Evolutionary conservation across 345 rosid species (phyloP).

Genomic region (Boechera divaricarpa): DNA sequence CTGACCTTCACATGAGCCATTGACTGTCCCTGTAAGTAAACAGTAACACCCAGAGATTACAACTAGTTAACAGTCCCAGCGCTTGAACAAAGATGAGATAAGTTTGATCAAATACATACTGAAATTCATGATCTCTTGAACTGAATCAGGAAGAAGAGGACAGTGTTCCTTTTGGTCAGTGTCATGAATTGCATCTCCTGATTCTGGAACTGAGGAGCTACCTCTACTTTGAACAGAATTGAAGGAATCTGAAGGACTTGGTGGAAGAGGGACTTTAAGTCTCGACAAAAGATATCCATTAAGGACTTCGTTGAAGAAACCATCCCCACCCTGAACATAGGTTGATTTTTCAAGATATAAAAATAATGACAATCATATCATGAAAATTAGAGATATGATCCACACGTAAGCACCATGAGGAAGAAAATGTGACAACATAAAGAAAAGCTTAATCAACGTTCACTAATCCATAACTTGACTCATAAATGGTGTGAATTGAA

Average conservation of each 20-base stretch:
- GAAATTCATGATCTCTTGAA: slow-evolving; percentile 48
- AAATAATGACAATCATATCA: background rate
- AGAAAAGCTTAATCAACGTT: slow-evolving; percentile 24
- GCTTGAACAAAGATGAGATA: slow-evolving; percentile 27
- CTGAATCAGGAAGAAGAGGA: slow-evolving; percentile 57
- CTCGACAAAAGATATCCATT: slow-evolving; percentile 84
- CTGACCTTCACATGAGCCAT: slow-evolving; percentile 55
- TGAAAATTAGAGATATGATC: slow-evolving; percentile 7
- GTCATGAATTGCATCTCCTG: slow-evolving; percentile 48
- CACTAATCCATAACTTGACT: slow-evolving; percentile 23
- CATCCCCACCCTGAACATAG: slow-evolving; percentile 85
- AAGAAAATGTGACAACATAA: slow-evolving; percentile 18
- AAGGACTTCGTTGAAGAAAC: slow-evolving; percentile 91
- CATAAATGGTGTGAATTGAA: slow-evolving; percentile 1
- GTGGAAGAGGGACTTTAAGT: slow-evolving; percentile 84
- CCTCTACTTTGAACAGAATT: slow-evolving; percentile 49
- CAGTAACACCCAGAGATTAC: slow-evolving; percentile 32
- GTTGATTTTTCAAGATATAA: background rate
- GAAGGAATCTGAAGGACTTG: slow-evolving; percentile 65
- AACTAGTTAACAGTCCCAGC: slow-evolving; percentile 31
- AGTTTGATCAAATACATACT: slow-evolving; percentile 45
- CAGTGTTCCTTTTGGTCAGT: slow-evolving; percentile 52
- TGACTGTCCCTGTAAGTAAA: slow-evolving; percentile 53
- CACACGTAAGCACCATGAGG: slow-evolving; percentile 2
- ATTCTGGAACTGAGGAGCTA: slow-evolving; percentile 44